phyloP scores from a whole-genome alignment of 2,329 filamentous ascomycete species.

The Cyanodermella asteris region DNA sequence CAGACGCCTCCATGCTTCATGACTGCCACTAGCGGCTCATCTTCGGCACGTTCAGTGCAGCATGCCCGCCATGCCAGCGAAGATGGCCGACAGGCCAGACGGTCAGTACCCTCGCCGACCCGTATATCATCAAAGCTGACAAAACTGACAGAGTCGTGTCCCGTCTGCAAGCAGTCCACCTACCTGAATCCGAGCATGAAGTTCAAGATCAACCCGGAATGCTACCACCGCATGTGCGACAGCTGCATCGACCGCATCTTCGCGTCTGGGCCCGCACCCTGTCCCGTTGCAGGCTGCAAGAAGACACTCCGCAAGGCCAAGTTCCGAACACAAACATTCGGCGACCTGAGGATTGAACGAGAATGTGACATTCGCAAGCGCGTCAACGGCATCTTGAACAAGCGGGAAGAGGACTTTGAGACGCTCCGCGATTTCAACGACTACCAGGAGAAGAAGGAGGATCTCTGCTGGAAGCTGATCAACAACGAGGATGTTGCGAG shows the following conservation, averaged over 20 bases:
- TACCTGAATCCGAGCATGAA: conserved; percentile 88
- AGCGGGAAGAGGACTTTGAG: conserved; percentile 77
- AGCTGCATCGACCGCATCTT: conserved; percentile 91
- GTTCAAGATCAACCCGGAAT: conserved; percentile 93
- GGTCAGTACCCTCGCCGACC: no score
- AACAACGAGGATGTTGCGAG: conserved; percentile 45
- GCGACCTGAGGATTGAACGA: conserved; percentile 66
- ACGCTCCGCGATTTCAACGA: conserved; percentile 68
- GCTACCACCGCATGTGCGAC: conserved; percentile 98
- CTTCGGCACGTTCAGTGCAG: neutral
- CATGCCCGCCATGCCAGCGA: conserved; percentile 1
- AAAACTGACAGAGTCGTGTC: conserved; percentile 50
- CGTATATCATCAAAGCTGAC: conserved; percentile 1
- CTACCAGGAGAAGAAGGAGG: conserved; percentile 83
- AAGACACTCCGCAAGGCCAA: conserved; percentile 66
- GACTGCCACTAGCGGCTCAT: conserved; percentile 1
- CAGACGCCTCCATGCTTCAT: no score
- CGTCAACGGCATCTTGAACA: conserved; percentile 57
- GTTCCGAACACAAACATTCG: conserved; percentile 78
- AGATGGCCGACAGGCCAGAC: no score
- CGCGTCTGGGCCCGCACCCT: conserved; percentile 72
- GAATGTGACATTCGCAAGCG: conserved; percentile 79
- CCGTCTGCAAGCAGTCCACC: conserved; percentile 87
- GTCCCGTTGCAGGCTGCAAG: conserved; percentile 72
- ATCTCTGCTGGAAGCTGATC: conserved; percentile 73